A percentile compares a stretch with the other conserved stretches of the same genome.
Evolutionary conservation across 2,329 filamentous ascomycete genomes (phyloP).

Genomic region (Chlorencoelia australis): DNA sequence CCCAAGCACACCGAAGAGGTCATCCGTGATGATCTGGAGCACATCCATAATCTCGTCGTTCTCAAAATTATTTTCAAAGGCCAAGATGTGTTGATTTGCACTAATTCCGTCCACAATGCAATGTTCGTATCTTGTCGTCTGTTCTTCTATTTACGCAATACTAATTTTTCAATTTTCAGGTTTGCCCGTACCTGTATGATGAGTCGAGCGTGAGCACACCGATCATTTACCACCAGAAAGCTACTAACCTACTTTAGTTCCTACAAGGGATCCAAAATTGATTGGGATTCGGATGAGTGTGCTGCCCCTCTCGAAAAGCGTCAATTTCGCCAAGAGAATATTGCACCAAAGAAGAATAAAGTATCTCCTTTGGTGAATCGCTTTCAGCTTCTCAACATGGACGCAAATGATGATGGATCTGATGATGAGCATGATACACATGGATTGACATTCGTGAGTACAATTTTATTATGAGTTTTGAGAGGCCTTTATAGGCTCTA

Average conservation of each 20-base stretch:
- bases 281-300: constrained; percentile 66
- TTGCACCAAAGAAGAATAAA: constrained; percentile 30
- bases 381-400: constrained; percentile 48
- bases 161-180: too few species aligned
- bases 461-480: too few species aligned
- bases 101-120: constrained; percentile 68
- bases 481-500: too few species aligned
- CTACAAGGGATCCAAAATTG: constrained; percentile 63
- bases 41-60: constrained; percentile 71
- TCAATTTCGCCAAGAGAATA: constrained; percentile 19
- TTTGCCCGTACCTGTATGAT: constrained; percentile 72
- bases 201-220: constrained; percentile 31
- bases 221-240: constrained; percentile 11
- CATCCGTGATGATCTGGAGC: constrained; percentile 66
- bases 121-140: too few species aligned
- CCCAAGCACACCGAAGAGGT: constrained; percentile 48
- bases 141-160: too few species aligned
- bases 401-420: constrained; percentile 30
- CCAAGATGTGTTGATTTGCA: constrained; percentile 56
- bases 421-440: too few species aligned
- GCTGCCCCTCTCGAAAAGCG: constrained; percentile 30
- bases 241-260: constrained; percentile 32
- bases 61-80: constrained; percentile 51
- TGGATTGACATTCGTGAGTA: too few species aligned
- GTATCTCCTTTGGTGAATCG: constrained; percentile 42